These are phyloP conservation scores for Amoebophrya sp. DNA, from an alignment of 169 alveolate genomes.

Conservation along the genomic window DNA sequence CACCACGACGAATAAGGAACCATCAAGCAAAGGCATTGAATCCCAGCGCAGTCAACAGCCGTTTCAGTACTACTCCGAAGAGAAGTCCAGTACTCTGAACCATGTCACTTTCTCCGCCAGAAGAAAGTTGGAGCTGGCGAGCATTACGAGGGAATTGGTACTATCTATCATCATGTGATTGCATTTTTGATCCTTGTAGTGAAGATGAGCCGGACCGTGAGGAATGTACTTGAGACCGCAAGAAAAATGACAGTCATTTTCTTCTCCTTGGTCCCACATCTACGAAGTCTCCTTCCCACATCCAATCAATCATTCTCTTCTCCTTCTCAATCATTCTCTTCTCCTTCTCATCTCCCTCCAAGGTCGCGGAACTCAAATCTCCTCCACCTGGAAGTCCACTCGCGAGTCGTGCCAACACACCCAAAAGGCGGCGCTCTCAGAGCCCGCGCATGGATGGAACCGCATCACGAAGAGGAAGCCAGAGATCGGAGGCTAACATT, in stretches of 20 bases:
- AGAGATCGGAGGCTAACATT: too few relatives aligned
- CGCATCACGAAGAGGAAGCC: too few relatives aligned
- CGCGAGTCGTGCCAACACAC: background rate
- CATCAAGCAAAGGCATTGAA: background rate
- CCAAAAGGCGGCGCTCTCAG: background rate
- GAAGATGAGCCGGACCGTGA: background rate
- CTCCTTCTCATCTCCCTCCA: background rate
- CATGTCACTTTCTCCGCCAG: slow-evolving; percentile 11
- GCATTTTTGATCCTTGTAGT: background rate
- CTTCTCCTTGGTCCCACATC: background rate
- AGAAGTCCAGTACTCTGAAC: background rate
- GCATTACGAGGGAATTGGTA: background rate
- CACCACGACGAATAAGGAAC: background rate
- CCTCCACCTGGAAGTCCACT: background rate
- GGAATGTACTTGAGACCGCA: background rate
- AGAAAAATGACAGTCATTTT: background rate
- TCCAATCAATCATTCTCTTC: background rate
- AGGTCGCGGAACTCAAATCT: background rate
- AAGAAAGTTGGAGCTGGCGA: background rate
- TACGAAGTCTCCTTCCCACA: background rate
- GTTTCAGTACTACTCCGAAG: background rate
- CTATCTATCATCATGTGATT: background rate
- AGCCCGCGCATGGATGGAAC: too few relatives aligned
- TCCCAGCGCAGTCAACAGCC: background rate
- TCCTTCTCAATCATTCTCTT: background rate